Evolutionary conservation across 2,329 filamentous ascomycete species (phyloP), one percentile per base, ranked within the genome.

Genomic region (Tolypocladium cylindrosporum): DNA sequence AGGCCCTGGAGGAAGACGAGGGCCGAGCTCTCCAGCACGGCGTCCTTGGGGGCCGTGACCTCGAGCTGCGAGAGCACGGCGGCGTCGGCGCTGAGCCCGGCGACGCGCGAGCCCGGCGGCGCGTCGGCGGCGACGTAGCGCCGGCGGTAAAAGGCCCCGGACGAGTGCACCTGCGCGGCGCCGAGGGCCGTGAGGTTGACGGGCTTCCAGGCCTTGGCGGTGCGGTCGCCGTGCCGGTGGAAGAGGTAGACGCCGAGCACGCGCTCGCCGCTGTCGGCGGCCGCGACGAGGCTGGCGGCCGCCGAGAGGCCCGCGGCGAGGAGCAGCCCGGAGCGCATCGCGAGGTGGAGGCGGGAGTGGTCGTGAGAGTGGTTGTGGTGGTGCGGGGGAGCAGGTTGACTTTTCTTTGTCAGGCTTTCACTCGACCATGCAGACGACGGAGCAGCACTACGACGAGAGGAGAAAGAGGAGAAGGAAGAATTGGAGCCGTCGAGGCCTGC

Each of bases 181-280:
- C 92, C 92, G 55, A 96, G 80, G 60, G 87, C 80, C 14, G 92
- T 96, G 69, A 97, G 75, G 63, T 81, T 80, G 36, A 89, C 84
- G 14, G 88, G 88, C 52, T 85, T 78, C 61, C 84, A 84, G 21
- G 83, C 78, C 76, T 96, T 96, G 62, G 90, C 76, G 0, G 91
- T 93, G 58, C 92, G 85, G 72, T 97, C 92, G 59, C 92, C 92
- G 75, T 97, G 92, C 52, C 92, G 88, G 65, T 90, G 85, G 78
- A 95, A 96, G 73, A 96, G 85, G 72, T 92, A 94, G 52, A 87
- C 85, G 56, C 91, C 91, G 19, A 96, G 79, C 36, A 94, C 79
- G 0, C 86, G 89, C 75, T 95, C 89, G 24, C 75, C 75, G 61
- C 64, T 52, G 56, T 74, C 68, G 54, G 76, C 66, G 48, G 76